Conservation (phyloP, 495 filamentous ascomycete species). For the Penicillium pancosmium region DNA sequence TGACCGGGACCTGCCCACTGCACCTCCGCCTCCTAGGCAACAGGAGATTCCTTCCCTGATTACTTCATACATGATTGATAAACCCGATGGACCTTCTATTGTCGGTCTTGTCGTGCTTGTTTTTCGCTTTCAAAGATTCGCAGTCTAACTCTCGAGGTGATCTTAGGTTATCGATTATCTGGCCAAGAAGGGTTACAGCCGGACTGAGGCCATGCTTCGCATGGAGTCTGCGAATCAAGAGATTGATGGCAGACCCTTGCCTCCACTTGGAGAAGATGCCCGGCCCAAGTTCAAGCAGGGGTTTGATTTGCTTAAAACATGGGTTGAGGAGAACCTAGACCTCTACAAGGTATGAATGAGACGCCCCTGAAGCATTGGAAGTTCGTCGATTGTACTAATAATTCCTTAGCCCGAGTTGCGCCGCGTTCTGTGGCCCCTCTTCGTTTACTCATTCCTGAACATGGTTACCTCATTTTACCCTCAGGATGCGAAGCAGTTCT, state of each 20-base stretch:
- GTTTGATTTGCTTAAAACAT: constrained; percentile 70
- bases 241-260: constrained; percentile 73
- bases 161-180: constrained; percentile 91
- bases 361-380: neutral
- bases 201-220: constrained; percentile 90
- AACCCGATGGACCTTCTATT: neutral
- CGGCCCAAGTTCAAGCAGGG: constrained; percentile 74
- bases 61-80: neutral
- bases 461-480: constrained; percentile 73
- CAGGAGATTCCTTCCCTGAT: neutral
- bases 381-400: constrained; percentile 30
- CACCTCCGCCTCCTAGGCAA: neutral
- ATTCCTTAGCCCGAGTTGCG: constrained; percentile 72
- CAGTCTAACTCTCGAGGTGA: constrained; percentile 11
- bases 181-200: constrained; percentile 90
- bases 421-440: constrained; percentile 87
- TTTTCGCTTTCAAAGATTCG: neutral
- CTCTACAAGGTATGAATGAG: constrained; percentile 75
- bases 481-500: constrained; percentile 71
- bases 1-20: neutral
- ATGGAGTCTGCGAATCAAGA: constrained; percentile 84
- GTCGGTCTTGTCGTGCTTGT: neutral
- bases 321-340: constrained; percentile 88
- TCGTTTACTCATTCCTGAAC: constrained; percentile 88
- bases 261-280: constrained; percentile 64